Evolutionary conservation across 345 rosid species (phyloP).

Genomic region (Linum trigynum): DNA sequence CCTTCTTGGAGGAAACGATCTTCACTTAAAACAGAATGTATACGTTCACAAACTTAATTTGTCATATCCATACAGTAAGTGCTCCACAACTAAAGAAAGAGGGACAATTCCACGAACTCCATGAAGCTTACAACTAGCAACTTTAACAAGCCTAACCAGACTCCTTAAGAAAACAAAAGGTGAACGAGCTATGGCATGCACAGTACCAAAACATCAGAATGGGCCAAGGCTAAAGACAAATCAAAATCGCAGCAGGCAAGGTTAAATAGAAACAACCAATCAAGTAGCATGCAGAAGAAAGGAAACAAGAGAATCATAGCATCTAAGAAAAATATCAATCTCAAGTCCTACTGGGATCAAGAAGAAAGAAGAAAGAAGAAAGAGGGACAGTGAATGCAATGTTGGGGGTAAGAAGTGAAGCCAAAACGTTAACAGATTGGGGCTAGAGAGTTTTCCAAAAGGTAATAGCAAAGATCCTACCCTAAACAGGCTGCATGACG

Average conservation of each 20-base stretch:
- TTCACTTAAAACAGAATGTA: background rate
- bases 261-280: background rate
- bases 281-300: background rate
- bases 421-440: background rate
- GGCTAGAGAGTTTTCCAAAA: no score
- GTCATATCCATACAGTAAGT: background rate
- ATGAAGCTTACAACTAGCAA: background rate
- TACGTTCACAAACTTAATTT: background rate
- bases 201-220: background rate
- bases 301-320: background rate
- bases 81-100: background rate
- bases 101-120: background rate
- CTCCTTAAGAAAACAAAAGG: background rate
- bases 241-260: background rate
- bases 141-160: background rate
- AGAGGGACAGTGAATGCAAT: background rate
- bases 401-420: background rate
- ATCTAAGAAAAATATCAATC: background rate
- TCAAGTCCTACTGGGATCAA: background rate
- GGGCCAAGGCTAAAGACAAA: background rate
- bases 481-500: background rate
- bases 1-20: background rate
- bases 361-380: background rate
- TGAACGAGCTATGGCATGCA: background rate
- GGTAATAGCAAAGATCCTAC: background rate